These are phyloP conservation scores for Penicillium roqueforti DNA, from an alignment of 495 filamentous ascomycete species.

Conservation along the genomic window DNA sequence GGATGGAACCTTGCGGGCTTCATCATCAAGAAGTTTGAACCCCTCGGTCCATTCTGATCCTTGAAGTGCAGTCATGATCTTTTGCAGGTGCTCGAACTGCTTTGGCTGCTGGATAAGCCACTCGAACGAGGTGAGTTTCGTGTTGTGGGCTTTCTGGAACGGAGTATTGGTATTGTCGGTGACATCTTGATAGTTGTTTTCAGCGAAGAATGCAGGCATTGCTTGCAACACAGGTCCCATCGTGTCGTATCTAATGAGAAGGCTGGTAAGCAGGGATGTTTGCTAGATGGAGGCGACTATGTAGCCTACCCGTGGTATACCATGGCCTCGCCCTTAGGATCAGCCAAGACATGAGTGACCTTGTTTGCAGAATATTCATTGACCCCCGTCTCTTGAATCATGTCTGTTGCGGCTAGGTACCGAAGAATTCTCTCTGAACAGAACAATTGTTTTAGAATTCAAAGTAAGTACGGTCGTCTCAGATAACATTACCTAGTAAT, in stretches of 20 bases:
- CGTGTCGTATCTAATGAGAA: constrained; percentile 29
- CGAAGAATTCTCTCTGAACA: constrained; percentile 40
- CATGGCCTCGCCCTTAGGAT: constrained; percentile 24
- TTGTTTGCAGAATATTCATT: constrained; percentile 34
- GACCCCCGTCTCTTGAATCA: constrained; percentile 32
- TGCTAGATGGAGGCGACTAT: neutral
- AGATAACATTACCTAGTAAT: constrained; percentile 24
- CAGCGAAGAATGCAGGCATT: constrained; percentile 37
- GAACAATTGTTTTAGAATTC: neutral
- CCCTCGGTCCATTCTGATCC: constrained; percentile 33
- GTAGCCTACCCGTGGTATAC: constrained; percentile 31
- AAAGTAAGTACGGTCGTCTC: neutral
- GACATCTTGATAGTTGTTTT: constrained; percentile 39
- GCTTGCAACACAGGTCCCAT: constrained; percentile 24
- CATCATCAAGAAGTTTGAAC: constrained; percentile 21
- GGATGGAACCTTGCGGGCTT: constrained; percentile 12
- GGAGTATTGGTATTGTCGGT: constrained; percentile 30
- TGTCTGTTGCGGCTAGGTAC: constrained; percentile 36
- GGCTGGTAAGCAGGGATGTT: neutral
- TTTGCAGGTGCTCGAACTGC: constrained; percentile 32
- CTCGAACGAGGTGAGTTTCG: constrained; percentile 34
- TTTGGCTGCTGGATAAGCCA: constrained; percentile 39
- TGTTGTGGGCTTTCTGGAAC: constrained; percentile 42
- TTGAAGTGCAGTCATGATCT: constrained; percentile 33
- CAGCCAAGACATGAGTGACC: constrained; percentile 30